phyloP scores from a whole-genome alignment of 805 yeast species.

The Zygotorulaspora sp. region DNA sequence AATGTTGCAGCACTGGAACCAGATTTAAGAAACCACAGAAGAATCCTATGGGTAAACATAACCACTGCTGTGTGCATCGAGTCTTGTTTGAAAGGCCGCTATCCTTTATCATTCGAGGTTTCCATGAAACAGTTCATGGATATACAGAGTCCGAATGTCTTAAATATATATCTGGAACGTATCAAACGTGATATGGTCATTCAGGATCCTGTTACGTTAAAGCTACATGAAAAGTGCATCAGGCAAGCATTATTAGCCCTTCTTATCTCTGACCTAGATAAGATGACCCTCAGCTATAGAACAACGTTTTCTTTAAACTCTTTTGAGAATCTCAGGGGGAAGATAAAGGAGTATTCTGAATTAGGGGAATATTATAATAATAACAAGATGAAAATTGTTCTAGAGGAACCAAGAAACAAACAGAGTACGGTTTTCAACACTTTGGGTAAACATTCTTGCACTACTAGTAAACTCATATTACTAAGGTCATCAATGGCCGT shows the following conservation, averaged over 20 bases:
- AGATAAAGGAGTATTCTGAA: conserved; percentile 22
- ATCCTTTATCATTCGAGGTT: conserved; percentile 20
- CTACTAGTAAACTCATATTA: conserved; percentile 25
- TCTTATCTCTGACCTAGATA: conserved; percentile 27
- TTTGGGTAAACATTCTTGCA: conserved; percentile 23
- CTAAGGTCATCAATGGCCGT: conserved; percentile 29
- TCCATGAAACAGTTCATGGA: conserved; percentile 20
- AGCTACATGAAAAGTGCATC: conserved; percentile 23
- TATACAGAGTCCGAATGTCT: conserved; percentile 17
- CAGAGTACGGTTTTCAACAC: conserved; percentile 14
- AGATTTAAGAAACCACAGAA: conserved; percentile 28
- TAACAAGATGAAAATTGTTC: conserved; percentile 9
- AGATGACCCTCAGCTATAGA: conserved; percentile 25
- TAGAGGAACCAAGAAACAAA: conserved; percentile 3
- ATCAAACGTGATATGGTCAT: conserved; percentile 20
- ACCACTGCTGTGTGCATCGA: conserved; percentile 27
- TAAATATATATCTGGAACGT: conserved; percentile 20
- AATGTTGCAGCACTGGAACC: conserved; percentile 19
- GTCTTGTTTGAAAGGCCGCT: conserved; percentile 32
- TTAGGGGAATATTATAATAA: conserved; percentile 9
- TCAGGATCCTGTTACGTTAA: conserved; percentile 12
- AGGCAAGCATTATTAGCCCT: conserved; percentile 26
- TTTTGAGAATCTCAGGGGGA: conserved; percentile 21
- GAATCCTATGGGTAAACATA: conserved; percentile 30
- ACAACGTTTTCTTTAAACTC: conserved; percentile 19